Evolutionary conservation across 257 asterid species (phyloP), one percentile per base, ranked within the genome.

Genomic region (Fraxinus excelsior): DNA sequence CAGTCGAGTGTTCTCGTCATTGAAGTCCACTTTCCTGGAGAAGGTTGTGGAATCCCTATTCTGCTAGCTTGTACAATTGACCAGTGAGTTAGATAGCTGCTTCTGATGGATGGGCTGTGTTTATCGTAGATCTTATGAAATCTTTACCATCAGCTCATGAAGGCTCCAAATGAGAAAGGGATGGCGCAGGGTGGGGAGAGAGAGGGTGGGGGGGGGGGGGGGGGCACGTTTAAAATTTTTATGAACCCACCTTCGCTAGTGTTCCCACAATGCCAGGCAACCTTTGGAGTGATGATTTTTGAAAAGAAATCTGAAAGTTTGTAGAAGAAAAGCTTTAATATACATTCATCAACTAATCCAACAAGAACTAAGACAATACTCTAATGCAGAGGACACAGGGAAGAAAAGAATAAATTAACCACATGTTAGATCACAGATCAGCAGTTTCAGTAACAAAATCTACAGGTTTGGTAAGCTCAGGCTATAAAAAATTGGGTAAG

Each of bases 191-290:
- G n/a, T 0, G n/a, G 56, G 1, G 53, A 14, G 5, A 13, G 19
- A 46, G 14, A 25, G 69, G 37, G 46, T 35, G 35, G 65, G 51
- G 51, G 66, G 0, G 21, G 4, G 29, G 40, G 37, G 32, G 19
- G 42, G 58, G 71, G 56, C 72, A 73, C 74, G 38, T 42, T 26
- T 34, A 84, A 26, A 73, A 73, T 56, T 82, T 78, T 46, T 67
- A 64, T 23, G 46, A 76, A 80, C 96, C 89, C 83, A 89, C 98
- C 92, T 83, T 90, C 42, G 89, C 90, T 76, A 91, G 81, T 69
- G 67, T 75, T 80, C 89, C 96, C 46, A 94, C 53, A 19, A 79
- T 0, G 68, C 85, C 96, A 49, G 88, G 80, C 71, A 67, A 67
- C n/a, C 79, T 67, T 70, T 88, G 84, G 58, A 86, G 65, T 73